Base-by-base conservation (phyloP, 2,329 filamentous ascomycete genomes). In the Coniochaeta sp. region DNA sequence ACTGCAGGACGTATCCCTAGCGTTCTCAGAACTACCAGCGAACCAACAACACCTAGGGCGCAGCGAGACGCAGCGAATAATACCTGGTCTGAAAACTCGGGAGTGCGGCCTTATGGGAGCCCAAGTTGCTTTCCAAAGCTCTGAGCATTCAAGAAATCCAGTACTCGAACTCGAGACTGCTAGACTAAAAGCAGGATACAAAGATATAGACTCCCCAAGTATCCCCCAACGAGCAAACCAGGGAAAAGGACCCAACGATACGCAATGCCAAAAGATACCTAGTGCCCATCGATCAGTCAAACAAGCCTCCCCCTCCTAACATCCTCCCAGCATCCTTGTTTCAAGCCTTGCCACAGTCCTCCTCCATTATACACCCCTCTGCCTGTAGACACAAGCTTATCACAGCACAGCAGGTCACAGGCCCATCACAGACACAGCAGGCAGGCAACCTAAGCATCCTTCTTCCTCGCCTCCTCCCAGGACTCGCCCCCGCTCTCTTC, bases 381-480 rank as follows among this genome's bases (percentile, higher is more conserved):
- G n/a, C n/a, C n/a, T n/a, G n/a, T n/a, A n/a, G n/a, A n/a, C n/a
- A n/a, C n/a, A n/a, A n/a, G n/a, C n/a, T n/a, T n/a, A n/a, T n/a
- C n/a, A n/a, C n/a, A n/a, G n/a, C n/a, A n/a, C n/a, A n/a, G n/a
- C n/a, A n/a, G n/a, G n/a, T n/a, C n/a, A n/a, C n/a, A n/a, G n/a
- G n/a, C n/a, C 42, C 5, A 14, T 16, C 54, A 22, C 17, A 34
- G 4, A 12, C 24, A 24, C 16, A 36, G 7, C 54, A 36, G 26
- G 9, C 28, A 2, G 2, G 3, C 6, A 3, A 40, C 60, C n/a
- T 61, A 60, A 36, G 66, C 62, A 47, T 75, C 73, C 72, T 78
- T 78, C 69, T 74, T 77, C 61, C 74, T 70, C 60, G 74, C 76
- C 64, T 77, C 77, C 42, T 74, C 73, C 58, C 77, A 76, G n/a